A percentile compares a stretch with the other conserved stretches of the same genome.
Evolutionary conservation across 352 stramenopile species (phyloP).

Genomic region (Thraustochytrium striatum): DNA sequence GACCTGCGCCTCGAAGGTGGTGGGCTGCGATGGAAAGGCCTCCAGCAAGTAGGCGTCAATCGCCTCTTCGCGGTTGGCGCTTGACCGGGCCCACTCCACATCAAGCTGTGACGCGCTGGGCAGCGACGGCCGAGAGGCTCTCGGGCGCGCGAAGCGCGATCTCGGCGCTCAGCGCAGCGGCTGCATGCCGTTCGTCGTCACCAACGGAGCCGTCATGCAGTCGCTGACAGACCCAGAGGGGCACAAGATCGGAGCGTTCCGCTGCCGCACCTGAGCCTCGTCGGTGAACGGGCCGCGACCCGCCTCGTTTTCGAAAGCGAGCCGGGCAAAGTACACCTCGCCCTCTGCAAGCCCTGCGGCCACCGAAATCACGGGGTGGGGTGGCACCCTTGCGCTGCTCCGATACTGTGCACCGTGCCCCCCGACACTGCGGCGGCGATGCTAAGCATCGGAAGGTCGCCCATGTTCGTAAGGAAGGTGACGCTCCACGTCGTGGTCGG

Average conservation of each 20-base stretch:
- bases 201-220: background rate
- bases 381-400: background rate
- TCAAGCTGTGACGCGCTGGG: constrained; percentile 57
- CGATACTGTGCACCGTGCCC: background rate
- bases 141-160: constrained; percentile 50
- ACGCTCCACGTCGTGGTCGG: constrained; percentile 1
- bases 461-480: constrained; percentile 46
- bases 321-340: constrained; percentile 67
- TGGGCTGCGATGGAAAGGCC: constrained; percentile 43
- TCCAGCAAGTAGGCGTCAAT: constrained; percentile 55
- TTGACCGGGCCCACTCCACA: constrained; percentile 12
- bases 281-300: constrained; percentile 68
- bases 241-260: constrained; percentile 3
- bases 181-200: constrained; percentile 51
- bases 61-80: constrained; percentile 6
- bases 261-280: background rate
- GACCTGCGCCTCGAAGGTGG: constrained; percentile 60
- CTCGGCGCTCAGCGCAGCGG: constrained; percentile 52
- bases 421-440: constrained; percentile 41
- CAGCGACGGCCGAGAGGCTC: constrained; percentile 41
- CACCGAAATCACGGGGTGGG: background rate
- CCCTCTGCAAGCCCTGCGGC: constrained; percentile 52
- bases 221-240: background rate
- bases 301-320: constrained; percentile 73
- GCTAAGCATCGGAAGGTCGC: constrained; percentile 35